A percentile compares a stretch with the other conserved stretches of the same genome.
These are phyloP conservation scores for Lactarius sanguifluus DNA, from an alignment of 768 basidiomycete species.

Conservation along the genomic window DNA sequence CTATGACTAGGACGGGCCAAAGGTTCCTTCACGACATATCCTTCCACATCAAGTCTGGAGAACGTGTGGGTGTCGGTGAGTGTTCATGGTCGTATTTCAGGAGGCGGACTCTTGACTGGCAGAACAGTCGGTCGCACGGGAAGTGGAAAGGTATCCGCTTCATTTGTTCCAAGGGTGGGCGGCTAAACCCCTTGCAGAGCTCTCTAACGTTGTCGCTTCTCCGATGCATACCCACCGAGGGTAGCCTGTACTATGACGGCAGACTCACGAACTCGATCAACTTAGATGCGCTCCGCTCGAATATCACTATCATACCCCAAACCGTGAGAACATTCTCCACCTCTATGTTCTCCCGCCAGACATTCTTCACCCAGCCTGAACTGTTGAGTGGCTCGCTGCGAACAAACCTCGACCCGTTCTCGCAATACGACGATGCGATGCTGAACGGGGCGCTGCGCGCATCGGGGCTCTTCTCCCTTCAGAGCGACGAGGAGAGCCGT, in stretches of 20 bases:
- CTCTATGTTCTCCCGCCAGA: conserved; percentile 7
- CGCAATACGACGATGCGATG: conserved; percentile 50
- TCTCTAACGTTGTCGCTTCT: conserved; percentile 53
- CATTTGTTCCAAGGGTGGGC: background rate
- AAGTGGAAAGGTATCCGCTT: conserved; percentile 45
- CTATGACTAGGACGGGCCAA: conserved; percentile 47
- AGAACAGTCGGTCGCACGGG: conserved; percentile 57
- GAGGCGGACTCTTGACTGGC: conserved; percentile 8
- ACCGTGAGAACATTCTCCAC: conserved; percentile 37
- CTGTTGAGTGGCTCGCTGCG: conserved; percentile 56
- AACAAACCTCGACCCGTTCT: conserved; percentile 59
- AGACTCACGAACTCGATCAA: conserved; percentile 48
- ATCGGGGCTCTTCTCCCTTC: conserved; percentile 46
- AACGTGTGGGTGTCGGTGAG: conserved; percentile 56
- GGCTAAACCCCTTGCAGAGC: conserved; percentile 35
- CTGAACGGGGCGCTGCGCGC: conserved; percentile 52
- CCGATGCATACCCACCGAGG: conserved; percentile 53
- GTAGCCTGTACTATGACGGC: conserved; percentile 53
- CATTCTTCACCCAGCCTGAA: conserved; percentile 40
- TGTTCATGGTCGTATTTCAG: background rate
- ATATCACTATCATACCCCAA: conserved; percentile 62
- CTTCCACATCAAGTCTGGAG: conserved; percentile 54
- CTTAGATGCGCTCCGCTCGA: conserved; percentile 50
- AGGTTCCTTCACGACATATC: conserved; percentile 55
- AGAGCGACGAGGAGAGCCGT: conserved; percentile 40